Conservation (phyloP, 2,329 filamentous ascomycete genomes). For the Aspergillus tamarii region DNA sequence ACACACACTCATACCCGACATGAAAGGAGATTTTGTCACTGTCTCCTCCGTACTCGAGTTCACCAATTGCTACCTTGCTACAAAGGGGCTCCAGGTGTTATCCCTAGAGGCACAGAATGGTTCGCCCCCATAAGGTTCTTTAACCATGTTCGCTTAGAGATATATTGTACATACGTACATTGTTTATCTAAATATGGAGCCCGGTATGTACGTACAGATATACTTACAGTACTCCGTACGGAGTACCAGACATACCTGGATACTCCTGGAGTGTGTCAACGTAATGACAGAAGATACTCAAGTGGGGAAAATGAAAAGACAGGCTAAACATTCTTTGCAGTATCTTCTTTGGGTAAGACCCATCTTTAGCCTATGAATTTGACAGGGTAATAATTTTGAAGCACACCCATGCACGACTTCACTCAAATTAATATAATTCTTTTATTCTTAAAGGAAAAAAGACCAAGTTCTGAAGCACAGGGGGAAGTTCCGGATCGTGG, state of each 20-base stretch:
- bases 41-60: neutral
- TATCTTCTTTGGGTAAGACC: constrained; percentile 24
- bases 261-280: neutral
- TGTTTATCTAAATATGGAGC: neutral
- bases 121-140: neutral
- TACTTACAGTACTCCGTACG: neutral
- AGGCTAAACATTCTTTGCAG: constrained; percentile 13
- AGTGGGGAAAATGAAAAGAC: constrained; percentile 1
- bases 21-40: neutral
- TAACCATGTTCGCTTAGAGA: neutral
- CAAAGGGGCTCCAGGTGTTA: neutral
- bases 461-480: constrained; percentile 11
- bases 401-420: constrained; percentile 7
- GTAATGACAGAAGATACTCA: neutral
- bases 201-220: neutral
- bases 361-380: constrained; percentile 15
- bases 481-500: constrained; percentile 32
- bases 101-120: neutral
- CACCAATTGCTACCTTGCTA: neutral
- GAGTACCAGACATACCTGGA: neutral
- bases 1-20: neutral
- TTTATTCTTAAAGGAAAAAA: constrained; percentile 10
- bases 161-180: neutral
- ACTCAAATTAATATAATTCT: neutral
- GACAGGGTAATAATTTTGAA: constrained; percentile 18